Evolutionary conservation across 1,284 basidiomycete genomes (phyloP).

Genomic region (Rhodotorula sp.): DNA sequence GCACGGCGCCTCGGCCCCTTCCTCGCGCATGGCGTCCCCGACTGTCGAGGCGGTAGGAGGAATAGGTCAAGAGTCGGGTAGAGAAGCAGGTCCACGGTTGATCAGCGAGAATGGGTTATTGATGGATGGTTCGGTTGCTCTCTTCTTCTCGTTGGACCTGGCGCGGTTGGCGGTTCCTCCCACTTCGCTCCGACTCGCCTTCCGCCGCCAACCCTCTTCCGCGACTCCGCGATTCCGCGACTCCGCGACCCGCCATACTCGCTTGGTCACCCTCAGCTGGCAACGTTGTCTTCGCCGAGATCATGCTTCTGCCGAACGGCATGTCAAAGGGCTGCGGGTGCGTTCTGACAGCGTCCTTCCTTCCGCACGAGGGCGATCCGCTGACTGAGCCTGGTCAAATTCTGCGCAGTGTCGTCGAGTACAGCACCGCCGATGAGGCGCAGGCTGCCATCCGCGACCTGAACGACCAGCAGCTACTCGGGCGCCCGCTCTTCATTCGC

Average conservation of each 20-base stretch:
- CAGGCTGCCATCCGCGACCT: slow-evolving; percentile 82
- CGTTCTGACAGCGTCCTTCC: slow-evolving; percentile 49
- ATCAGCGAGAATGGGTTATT: slow-evolving; percentile 25
- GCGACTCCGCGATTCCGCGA: background rate
- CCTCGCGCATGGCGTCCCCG: no score
- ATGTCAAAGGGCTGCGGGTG: slow-evolving; percentile 98
- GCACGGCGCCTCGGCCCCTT: no score
- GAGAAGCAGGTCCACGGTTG: background rate
- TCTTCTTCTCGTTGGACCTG: background rate
- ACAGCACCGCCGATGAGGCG: slow-evolving; percentile 76
- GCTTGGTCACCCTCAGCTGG: slow-evolving; percentile 36
- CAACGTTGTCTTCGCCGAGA: slow-evolving; percentile 96
- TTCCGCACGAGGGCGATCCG: no score
- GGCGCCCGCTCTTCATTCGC: slow-evolving; percentile 91
- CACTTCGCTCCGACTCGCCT: background rate
- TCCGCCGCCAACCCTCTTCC: background rate
- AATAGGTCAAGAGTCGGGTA: slow-evolving; percentile 5
- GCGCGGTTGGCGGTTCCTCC: slow-evolving; percentile 2
- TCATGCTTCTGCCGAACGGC: slow-evolving; percentile 91
- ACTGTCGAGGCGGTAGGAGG: background rate
- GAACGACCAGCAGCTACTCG: slow-evolving; percentile 81
- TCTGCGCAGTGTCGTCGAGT: slow-evolving; percentile 79
- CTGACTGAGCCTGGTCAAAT: background rate
- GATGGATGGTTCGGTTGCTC: slow-evolving; percentile 19
- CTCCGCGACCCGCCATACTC: slow-evolving; percentile 5